Evolutionary conservation across 192 early-diverging fungal genomes (phyloP).

Genomic region (Funneliformis geosporum): DNA sequence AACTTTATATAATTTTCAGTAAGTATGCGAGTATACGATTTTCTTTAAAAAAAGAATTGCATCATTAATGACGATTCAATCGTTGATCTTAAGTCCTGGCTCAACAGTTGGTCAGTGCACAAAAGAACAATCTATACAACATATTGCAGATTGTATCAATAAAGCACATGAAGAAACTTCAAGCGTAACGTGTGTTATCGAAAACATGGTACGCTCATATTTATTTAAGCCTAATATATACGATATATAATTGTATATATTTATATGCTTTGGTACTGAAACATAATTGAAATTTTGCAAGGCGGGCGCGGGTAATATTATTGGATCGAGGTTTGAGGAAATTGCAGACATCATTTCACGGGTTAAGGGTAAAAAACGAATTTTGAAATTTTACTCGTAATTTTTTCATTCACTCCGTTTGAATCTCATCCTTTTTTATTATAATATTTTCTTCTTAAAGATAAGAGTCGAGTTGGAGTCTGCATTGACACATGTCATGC

Average conservation of each 20-base stretch:
- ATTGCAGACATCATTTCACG: constrained; percentile 45
- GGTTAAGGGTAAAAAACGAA: constrained; percentile 33
- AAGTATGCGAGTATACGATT: neutral
- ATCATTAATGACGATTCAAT: no score
- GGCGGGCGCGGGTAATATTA: constrained; percentile 47
- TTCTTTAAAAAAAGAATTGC: neutral
- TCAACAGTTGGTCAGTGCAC: constrained; percentile 43
- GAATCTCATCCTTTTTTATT: neutral
- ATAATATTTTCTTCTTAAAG: neutral
- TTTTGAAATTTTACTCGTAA: neutral
- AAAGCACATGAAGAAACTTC: constrained; percentile 41
- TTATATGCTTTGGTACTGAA: neutral
- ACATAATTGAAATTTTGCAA: neutral
- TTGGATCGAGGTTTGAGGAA: constrained; percentile 54
- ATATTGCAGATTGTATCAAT: constrained; percentile 53
- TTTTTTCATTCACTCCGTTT: no score
- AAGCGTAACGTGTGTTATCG: constrained; percentile 48
- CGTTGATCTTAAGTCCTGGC: constrained; percentile 29
- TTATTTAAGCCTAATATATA: neutral
- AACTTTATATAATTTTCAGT: constrained; percentile 57
- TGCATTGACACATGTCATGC: constrained; percentile 63
- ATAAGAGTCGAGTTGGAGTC: constrained; percentile 57
- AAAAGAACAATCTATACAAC: constrained; percentile 38
- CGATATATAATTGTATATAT: neutral
- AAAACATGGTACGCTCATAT: constrained; percentile 49